Conservation (phyloP, 306 rosid genomes). For the Citrullus mucosospermus region DNA sequence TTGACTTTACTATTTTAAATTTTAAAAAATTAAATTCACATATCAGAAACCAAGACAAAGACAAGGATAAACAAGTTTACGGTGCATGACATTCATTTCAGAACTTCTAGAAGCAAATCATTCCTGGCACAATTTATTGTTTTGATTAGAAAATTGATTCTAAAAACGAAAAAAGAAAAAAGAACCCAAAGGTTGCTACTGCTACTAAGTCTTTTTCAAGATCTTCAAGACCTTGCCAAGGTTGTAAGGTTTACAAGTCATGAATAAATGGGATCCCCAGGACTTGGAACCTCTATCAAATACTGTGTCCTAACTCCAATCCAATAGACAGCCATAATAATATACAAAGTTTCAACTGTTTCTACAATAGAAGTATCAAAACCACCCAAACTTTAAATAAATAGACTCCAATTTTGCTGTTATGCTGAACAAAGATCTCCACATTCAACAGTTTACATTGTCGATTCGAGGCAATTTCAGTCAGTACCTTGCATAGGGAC, state of each 20-base stretch:
- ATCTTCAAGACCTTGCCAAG: neutral
- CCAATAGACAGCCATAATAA: neutral
- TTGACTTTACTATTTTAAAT: neutral
- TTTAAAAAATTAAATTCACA: neutral
- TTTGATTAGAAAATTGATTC: neutral
- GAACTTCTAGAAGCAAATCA: neutral
- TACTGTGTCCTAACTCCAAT: neutral
- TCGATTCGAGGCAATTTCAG: constrained; percentile 12
- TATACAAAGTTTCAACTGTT: constrained; percentile 6
- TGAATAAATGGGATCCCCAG: neutral
- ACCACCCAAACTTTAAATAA: constrained; percentile 6
- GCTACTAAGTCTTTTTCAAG: neutral
- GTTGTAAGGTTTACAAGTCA: constrained; percentile 1
- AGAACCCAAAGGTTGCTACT: neutral
- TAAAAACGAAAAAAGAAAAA: too few relatives aligned
- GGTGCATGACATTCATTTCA: neutral
- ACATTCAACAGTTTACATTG: neutral
- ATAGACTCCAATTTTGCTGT: neutral
- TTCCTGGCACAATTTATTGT: neutral
- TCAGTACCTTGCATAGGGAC: constrained; percentile 84
- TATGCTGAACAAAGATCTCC: constrained; percentile 3
- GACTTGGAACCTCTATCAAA: neutral
- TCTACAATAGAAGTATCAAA: neutral
- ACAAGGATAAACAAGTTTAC: neutral
- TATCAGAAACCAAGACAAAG: neutral